Conservation (phyloP, 768 basidiomycete species). For the Rhodosporidiobolus sp. region DNA sequence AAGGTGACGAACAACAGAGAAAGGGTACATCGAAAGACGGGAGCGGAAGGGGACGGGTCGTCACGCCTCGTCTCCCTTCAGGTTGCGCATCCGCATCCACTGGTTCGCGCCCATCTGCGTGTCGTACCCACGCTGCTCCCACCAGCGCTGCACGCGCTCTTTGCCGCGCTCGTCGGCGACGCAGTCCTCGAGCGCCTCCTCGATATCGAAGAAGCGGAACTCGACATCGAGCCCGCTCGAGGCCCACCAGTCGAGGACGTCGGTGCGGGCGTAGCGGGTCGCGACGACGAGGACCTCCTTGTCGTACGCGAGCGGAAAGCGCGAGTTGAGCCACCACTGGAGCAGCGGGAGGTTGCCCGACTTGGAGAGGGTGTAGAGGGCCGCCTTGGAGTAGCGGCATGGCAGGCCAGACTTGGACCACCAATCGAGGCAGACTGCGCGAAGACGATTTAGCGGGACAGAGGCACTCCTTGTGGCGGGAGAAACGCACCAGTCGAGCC, state of each 20-base stretch:
- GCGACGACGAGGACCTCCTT: slow-evolving; percentile 74
- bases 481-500: slow-evolving; percentile 57
- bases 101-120: slow-evolving; percentile 79
- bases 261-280: slow-evolving; percentile 73
- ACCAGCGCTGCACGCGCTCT: slow-evolving; percentile 71
- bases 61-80: slow-evolving; percentile 1
- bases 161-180: slow-evolving; percentile 62
- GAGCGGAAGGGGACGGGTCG: too few relatives aligned
- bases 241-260: slow-evolving; percentile 86
- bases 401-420: slow-evolving; percentile 76
- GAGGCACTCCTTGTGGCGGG: not conserved
- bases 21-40: too few relatives aligned
- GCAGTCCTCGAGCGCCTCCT: slow-evolving; percentile 84
- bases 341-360: slow-evolving; percentile 75
- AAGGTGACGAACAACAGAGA: too few relatives aligned
- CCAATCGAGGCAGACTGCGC: slow-evolving; percentile 67
- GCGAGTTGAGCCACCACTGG: slow-evolving; percentile 69
- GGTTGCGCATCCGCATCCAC: slow-evolving; percentile 51
- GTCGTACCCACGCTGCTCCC: slow-evolving; percentile 74
- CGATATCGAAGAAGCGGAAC: slow-evolving; percentile 86
- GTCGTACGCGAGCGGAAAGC: slow-evolving; percentile 72
- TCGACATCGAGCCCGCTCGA: slow-evolving; percentile 71
- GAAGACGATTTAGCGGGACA: not conserved
- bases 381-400: slow-evolving; percentile 65
- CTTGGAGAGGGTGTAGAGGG: slow-evolving; percentile 73